A percentile compares a stretch with the other conserved stretches of the same genome.
Conservation (phyloP, 129 eudicot species). For the Centrapalus pauciflorus region DNA sequence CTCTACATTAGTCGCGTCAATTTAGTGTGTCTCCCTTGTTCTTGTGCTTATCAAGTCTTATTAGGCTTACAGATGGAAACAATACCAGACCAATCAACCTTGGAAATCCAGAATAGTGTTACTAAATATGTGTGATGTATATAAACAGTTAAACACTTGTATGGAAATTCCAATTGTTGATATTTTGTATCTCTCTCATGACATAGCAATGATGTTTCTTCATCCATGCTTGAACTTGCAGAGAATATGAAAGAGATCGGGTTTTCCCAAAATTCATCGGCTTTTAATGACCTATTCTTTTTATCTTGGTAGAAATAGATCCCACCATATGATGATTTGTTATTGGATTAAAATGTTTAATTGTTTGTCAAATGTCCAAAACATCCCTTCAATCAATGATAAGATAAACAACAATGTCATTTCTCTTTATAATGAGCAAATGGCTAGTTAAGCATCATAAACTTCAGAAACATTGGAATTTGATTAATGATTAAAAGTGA, state of each 20-base stretch:
- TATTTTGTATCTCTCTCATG: not conserved
- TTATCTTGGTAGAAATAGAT: too few relatives aligned
- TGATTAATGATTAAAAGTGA: not conserved
- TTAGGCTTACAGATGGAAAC: slow-evolving; percentile 91
- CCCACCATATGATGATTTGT: too few relatives aligned
- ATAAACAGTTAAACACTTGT: not conserved
- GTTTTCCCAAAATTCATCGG: too few relatives aligned
- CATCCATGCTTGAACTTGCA: slow-evolving; percentile 67
- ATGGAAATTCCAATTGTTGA: too few relatives aligned
- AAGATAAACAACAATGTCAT: too few relatives aligned
- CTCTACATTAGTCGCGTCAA: not conserved
- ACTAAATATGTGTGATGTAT: not conserved
- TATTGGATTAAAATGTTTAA: not conserved
- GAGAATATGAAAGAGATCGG: slow-evolving; percentile 85
- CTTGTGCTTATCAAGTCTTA: slow-evolving; percentile 48
- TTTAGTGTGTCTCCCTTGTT: not conserved
- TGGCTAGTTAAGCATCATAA: too few relatives aligned
- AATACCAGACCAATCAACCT: slow-evolving; percentile 90
- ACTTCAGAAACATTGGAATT: too few relatives aligned
- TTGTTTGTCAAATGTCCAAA: not conserved
- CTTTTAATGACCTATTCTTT: too few relatives aligned
- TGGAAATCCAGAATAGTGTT: slow-evolving; percentile 77
- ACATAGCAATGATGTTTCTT: not conserved
- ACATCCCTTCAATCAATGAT: too few relatives aligned
- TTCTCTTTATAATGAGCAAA: not conserved